These are phyloP conservation scores for Pyropia yezoensis DNA, from an alignment of 23 red algal species.

Conservation along the genomic window DNA sequence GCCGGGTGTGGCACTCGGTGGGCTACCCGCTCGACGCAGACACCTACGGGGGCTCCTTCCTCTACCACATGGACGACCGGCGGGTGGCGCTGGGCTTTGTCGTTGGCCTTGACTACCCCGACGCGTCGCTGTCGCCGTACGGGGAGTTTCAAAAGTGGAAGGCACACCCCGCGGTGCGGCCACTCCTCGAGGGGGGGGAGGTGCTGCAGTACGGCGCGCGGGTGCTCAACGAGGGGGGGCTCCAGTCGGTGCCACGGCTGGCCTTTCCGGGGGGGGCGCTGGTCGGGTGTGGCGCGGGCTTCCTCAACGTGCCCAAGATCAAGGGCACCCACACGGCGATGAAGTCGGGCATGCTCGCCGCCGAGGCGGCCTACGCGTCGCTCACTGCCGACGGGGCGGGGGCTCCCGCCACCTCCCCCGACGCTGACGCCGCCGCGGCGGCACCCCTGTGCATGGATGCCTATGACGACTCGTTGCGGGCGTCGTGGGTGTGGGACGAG, in stretches of 20 bases:
- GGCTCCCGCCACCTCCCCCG: background rate
- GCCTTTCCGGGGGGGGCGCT: constrained; percentile 90
- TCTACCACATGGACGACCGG: constrained; percentile 86
- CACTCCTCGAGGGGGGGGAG: constrained; percentile 68
- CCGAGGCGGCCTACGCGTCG: constrained; percentile 60
- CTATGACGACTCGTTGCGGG: constrained; percentile 46
- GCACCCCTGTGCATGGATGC: constrained; percentile 10
- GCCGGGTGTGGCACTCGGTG: constrained; percentile 63
- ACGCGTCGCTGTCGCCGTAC: constrained; percentile 76
- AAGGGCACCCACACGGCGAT: constrained; percentile 98
- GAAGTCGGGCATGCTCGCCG: constrained; percentile 96
- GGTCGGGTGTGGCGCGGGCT: constrained; percentile 90
- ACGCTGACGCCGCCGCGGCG: too few relatives aligned
- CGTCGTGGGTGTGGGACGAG: constrained; percentile 80
- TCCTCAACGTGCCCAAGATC: constrained; percentile 98
- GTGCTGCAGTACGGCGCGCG: constrained; percentile 90
- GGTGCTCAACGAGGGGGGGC: constrained; percentile 79
- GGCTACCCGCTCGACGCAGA: constrained; percentile 79
- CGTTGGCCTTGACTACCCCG: constrained; percentile 80
- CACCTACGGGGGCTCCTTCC: constrained; percentile 93
- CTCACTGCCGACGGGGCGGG: background rate
- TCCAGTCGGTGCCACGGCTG: constrained; percentile 72
- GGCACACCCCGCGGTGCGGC: constrained; percentile 46
- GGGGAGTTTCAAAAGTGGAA: constrained; percentile 87
- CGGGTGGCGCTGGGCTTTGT: constrained; percentile 81